Evolutionary conservation across 768 basidiomycete species (phyloP).

Genomic region (Cantharellus anzutake): DNA sequence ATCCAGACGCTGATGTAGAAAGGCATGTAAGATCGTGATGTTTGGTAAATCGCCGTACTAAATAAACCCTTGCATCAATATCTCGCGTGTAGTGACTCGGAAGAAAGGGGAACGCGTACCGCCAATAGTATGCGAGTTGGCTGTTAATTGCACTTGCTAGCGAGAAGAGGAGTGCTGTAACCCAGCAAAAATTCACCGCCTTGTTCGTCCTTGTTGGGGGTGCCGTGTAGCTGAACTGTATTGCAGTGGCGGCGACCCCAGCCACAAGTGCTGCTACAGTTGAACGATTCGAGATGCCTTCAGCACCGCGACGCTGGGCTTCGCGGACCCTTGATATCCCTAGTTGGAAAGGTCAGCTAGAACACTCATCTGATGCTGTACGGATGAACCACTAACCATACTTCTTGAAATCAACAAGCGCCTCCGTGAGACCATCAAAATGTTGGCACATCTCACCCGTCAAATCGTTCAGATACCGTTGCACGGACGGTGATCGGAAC

Average conservation of each 20-base stretch:
- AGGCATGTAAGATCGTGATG: neutral
- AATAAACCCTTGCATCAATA: neutral
- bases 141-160: constrained; percentile 7
- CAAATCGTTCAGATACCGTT: constrained; percentile 46
- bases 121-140: constrained; percentile 3
- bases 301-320: constrained; percentile 1
- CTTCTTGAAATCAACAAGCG: constrained; percentile 57
- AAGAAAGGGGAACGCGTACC: neutral
- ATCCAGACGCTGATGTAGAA: constrained; percentile 8
- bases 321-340: constrained; percentile 43
- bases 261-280: neutral
- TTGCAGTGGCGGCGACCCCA: neutral
- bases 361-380: neutral
- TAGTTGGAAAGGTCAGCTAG: neutral
- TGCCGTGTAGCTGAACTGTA: neutral
- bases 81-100: too few relatives aligned
- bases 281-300: constrained; percentile 2
- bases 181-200: constrained; percentile 3
- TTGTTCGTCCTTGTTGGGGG: neutral
- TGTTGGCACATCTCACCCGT: constrained; percentile 57
- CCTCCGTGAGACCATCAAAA: constrained; percentile 44
- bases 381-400: constrained; percentile 26
- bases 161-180: constrained; percentile 4
- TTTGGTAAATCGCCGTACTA: neutral
- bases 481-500: constrained; percentile 51